These are phyloP conservation scores for Corynascus novoguineensis DNA, from an alignment of 495 filamentous ascomycete species.

Conservation along the genomic window DNA sequence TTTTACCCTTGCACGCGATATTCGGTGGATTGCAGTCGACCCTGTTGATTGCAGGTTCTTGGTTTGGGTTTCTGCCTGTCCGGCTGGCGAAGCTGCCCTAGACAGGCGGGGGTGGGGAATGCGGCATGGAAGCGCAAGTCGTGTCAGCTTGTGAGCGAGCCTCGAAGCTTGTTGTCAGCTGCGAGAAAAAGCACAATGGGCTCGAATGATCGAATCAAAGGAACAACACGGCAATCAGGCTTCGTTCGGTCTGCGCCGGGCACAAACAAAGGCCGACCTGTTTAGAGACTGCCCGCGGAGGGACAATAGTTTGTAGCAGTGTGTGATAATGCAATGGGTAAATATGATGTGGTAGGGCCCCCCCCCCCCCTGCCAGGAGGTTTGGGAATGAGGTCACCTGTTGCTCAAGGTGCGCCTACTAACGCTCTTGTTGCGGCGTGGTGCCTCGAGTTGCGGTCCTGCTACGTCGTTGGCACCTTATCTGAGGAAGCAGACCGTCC, in stretches of 20 bases:
- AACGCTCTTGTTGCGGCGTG: background rate
- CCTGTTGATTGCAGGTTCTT: background rate
- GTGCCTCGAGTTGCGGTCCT: background rate
- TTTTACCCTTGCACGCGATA: background rate
- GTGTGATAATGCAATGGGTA: background rate
- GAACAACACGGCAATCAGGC: background rate
- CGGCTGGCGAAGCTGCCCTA: constrained; percentile 20
- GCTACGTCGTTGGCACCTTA: no score
- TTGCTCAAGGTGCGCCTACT: constrained; percentile 5
- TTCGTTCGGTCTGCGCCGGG: constrained; percentile 1
- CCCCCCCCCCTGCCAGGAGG: constrained; percentile 7
- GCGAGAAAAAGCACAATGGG: background rate
- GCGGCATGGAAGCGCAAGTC: constrained; percentile 12
- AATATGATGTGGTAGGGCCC: constrained; percentile 9
- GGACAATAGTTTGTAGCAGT: background rate
- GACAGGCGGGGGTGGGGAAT: constrained; percentile 21
- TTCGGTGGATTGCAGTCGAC: background rate
- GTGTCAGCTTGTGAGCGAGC: constrained; percentile 24
- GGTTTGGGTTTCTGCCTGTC: constrained; percentile 18
- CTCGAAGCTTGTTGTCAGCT: constrained; percentile 14
- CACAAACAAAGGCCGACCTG: background rate
- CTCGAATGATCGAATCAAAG: background rate
- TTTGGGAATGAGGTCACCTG: constrained; percentile 23
- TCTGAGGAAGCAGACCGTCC: constrained; percentile 8
- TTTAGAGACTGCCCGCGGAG: background rate